phyloP scores from a whole-genome alignment of 176 grass and related monocot species.

The Carex cristatella region DNA sequence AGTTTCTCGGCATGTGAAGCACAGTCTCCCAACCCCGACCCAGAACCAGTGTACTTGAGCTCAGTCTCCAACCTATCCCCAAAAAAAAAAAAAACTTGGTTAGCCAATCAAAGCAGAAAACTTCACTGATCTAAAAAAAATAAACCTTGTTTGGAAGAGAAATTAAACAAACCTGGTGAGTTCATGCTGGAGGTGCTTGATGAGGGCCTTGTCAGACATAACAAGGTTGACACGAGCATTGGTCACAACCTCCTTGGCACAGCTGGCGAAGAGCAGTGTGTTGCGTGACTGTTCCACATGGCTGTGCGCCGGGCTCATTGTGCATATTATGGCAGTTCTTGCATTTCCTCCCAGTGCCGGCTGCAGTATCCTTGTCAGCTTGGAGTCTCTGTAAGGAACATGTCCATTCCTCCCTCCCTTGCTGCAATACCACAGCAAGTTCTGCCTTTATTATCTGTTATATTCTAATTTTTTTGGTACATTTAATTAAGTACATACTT shows the following conservation, averaged over 20 bases:
- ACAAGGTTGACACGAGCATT: slow-evolving; percentile 78
- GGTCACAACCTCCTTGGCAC: slow-evolving; percentile 67
- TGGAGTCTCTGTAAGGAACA: slow-evolving; percentile 87
- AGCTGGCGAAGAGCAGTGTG: slow-evolving; percentile 80
- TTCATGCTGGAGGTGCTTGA: slow-evolving; percentile 83
- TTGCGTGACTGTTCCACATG: slow-evolving; percentile 87
- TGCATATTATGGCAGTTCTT: slow-evolving; percentile 85
- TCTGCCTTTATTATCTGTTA: background rate
- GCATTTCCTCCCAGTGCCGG: slow-evolving; percentile 77
- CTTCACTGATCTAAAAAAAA: background rate
- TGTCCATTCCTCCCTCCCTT: slow-evolving; percentile 70
- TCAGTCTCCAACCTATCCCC: slow-evolving; percentile 48
- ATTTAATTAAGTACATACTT: background rate
- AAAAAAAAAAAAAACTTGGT: background rate
- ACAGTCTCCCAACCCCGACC: slow-evolving; percentile 33
- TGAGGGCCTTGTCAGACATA: slow-evolving; percentile 82
- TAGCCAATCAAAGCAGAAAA: background rate
- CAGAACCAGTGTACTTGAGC: slow-evolving; percentile 47
- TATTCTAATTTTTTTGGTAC: background rate
- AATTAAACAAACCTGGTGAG: slow-evolving; percentile 33
- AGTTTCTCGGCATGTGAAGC: slow-evolving; percentile 45
- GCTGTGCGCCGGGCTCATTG: slow-evolving; percentile 72
- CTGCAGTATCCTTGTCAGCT: slow-evolving; percentile 85
- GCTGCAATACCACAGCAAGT: slow-evolving; percentile 26
- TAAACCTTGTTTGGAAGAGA: background rate